Evolutionary conservation across 2,329 filamentous ascomycete species (phyloP).

Genomic region (Cordyceps farinosa): DNA sequence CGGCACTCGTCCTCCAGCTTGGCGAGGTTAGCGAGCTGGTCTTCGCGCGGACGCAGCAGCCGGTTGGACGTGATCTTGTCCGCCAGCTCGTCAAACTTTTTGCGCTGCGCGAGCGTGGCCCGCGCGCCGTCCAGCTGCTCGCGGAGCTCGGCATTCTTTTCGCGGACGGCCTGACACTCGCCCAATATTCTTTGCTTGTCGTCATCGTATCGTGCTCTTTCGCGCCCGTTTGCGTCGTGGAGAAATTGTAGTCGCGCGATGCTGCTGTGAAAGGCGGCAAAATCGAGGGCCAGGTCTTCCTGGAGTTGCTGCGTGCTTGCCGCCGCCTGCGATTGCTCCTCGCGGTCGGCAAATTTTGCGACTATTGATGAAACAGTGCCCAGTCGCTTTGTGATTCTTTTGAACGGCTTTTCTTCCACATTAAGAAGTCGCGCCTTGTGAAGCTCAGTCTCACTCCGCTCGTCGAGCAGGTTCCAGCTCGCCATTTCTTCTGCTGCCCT

Average conservation of each 20-base stretch:
- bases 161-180: conserved; percentile 73
- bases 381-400: conserved; percentile 79
- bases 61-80: conserved; percentile 82
- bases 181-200: conserved; percentile 76
- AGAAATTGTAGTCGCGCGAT: conserved; percentile 87
- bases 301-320: conserved; percentile 61
- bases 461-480: conserved; percentile 65
- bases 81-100: conserved; percentile 82
- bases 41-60: conserved; percentile 75
- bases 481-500: conserved; percentile 33
- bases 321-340: conserved; percentile 37
- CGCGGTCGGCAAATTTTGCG: conserved; percentile 24
- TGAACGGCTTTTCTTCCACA: conserved; percentile 90
- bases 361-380: conserved; percentile 65
- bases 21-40: conserved; percentile 71
- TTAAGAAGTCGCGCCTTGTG: conserved; percentile 84
- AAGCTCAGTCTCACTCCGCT: conserved; percentile 74
- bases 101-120: conserved; percentile 70
- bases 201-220: conserved; percentile 77
- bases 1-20: conserved; percentile 87
- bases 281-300: conserved; percentile 83
- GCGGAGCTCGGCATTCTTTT: conserved; percentile 69
- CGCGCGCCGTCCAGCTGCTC: conserved; percentile 74
- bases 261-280: conserved; percentile 80
- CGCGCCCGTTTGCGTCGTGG: conserved; percentile 73